These are phyloP conservation scores for Rhododendron mucronatum DNA, from an alignment of 148 eudicot genomes.

Conservation along the genomic window DNA sequence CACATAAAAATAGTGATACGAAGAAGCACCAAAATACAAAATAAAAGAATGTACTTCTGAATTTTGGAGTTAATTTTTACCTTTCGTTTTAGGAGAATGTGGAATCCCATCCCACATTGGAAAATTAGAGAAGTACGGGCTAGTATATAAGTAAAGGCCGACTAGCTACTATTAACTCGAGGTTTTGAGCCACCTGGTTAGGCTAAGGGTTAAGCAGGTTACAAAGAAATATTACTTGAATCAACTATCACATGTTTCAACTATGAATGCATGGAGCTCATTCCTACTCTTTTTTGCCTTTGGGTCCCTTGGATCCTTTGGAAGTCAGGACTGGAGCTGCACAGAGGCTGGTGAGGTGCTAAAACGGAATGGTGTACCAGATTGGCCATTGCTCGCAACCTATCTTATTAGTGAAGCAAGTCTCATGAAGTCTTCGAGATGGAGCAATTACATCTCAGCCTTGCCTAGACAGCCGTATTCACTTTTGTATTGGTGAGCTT, in stretches of 20 bases:
- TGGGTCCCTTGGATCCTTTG: not conserved
- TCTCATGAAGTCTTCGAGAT: slow-evolving; percentile 66
- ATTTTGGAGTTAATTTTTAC: not conserved
- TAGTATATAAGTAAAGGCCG: too few relatives aligned
- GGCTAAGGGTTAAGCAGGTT: too few relatives aligned
- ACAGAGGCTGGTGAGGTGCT: slow-evolving; percentile 77
- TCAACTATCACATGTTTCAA: not conserved
- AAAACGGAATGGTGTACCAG: slow-evolving; percentile 71
- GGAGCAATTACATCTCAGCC: slow-evolving; percentile 91
- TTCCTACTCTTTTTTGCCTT: not conserved
- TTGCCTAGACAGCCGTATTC: slow-evolving; percentile 98
- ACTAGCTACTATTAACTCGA: too few relatives aligned
- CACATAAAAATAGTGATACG: too few relatives aligned
- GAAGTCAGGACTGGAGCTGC: slow-evolving; percentile 73
- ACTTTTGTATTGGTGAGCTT: slow-evolving; percentile 79
- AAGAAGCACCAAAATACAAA: not conserved
- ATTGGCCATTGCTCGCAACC: slow-evolving; percentile 96
- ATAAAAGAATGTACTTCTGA: not conserved
- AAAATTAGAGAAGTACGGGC: too few relatives aligned
- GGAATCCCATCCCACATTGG: too few relatives aligned
- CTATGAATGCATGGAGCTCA: not conserved
- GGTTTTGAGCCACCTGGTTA: too few relatives aligned
- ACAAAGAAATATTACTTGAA: not conserved
- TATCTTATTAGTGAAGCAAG: slow-evolving; percentile 93
- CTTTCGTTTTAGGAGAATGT: not conserved